These are phyloP conservation scores for Lachancea kluyveri DNA, from an alignment of 805 yeast genomes.

Conservation along the genomic window DNA sequence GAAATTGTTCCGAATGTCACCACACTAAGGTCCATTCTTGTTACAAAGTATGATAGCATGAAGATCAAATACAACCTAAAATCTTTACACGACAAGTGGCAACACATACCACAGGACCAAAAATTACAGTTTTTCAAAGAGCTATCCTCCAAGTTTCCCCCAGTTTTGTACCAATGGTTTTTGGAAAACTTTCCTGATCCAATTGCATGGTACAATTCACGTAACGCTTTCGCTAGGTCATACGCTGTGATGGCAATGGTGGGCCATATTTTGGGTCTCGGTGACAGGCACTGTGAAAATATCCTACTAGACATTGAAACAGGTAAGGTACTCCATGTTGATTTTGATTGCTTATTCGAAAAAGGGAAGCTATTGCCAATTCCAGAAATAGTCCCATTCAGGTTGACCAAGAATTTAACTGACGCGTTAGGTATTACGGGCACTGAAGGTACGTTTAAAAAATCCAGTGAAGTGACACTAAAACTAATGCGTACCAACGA, in stretches of 20 bases:
- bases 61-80: slow-evolving; percentile 30
- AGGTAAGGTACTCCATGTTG: slow-evolving; percentile 87
- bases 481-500: slow-evolving; percentile 69
- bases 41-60: slow-evolving; percentile 36
- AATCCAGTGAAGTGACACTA: slow-evolving; percentile 79
- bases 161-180: slow-evolving; percentile 83
- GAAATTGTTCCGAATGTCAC: slow-evolving; percentile 80
- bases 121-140: slow-evolving; percentile 23
- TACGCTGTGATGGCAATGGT: slow-evolving; percentile 97
- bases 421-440: slow-evolving; percentile 88
- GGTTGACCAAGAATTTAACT: slow-evolving; percentile 80
- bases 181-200: slow-evolving; percentile 87
- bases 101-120: slow-evolving; percentile 17
- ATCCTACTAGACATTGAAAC: slow-evolving; percentile 63
- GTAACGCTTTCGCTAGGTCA: slow-evolving; percentile 70
- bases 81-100: slow-evolving; percentile 23
- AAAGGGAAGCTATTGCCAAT: slow-evolving; percentile 65
- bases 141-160: slow-evolving; percentile 39
- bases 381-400: slow-evolving; percentile 93
- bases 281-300: slow-evolving; percentile 96
- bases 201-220: slow-evolving; percentile 72
- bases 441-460: slow-evolving; percentile 84
- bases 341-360: slow-evolving; percentile 93
- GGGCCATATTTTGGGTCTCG: slow-evolving; percentile 88
- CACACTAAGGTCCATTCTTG: slow-evolving; percentile 61